Evolutionary conservation across 2,329 filamentous ascomycete genomes (phyloP).

Genomic region (Diaporthe citri): DNA sequence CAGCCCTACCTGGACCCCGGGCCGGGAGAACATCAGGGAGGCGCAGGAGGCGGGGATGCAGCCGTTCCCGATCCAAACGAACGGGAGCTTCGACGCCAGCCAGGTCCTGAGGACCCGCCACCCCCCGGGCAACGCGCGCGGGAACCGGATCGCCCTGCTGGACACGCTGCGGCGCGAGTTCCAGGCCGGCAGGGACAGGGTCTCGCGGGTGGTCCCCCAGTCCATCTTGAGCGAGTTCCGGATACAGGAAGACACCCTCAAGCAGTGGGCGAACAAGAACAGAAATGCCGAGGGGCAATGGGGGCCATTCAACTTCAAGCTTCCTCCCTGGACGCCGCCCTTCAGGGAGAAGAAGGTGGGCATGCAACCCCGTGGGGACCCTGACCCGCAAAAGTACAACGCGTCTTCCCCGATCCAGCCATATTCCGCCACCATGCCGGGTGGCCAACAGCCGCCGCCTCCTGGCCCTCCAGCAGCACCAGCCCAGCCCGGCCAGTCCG

Average conservation of each 20-base stretch:
- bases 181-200: not conserved
- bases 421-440: not conserved
- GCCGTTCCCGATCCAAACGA: too few relatives aligned
- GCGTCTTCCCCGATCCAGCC: not conserved
- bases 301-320: not conserved
- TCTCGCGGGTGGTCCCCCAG: not conserved
- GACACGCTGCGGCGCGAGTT: not conserved
- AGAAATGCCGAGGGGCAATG: not conserved
- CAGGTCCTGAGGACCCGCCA: not conserved
- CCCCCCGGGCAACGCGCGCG: not conserved
- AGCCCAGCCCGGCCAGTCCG: too few relatives aligned
- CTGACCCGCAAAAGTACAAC: not conserved
- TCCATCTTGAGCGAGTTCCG: not conserved
- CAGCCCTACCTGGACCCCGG: too few relatives aligned
- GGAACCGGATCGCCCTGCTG: not conserved
- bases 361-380: not conserved
- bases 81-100: not conserved
- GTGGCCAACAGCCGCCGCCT: too few relatives aligned
- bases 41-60: not conserved
- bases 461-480: too few relatives aligned
- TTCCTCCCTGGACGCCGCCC: not conserved
- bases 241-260: not conserved
- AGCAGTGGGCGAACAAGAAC: not conserved
- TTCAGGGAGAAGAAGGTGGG: not conserved
- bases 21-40: not conserved